Evolutionary conservation across 176 grass and related monocot species (phyloP).

Genomic region (Ananas comosus): DNA sequence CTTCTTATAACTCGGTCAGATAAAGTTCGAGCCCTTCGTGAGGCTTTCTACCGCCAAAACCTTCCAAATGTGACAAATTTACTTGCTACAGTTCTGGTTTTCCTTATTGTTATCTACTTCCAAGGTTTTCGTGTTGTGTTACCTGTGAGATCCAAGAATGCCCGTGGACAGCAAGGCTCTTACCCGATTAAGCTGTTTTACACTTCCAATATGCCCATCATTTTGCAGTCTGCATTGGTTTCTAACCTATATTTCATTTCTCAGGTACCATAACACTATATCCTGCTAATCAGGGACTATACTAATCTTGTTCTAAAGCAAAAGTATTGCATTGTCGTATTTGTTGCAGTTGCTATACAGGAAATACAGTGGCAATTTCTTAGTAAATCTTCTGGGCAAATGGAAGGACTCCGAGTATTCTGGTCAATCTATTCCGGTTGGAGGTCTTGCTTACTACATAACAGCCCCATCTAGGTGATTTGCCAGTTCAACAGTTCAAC

Average conservation of each 20-base stretch:
- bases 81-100: constrained; percentile 45
- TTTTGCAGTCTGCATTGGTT: constrained; percentile 33
- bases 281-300: background rate
- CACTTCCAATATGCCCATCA: constrained; percentile 37
- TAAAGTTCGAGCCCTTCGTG: constrained; percentile 40
- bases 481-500: background rate
- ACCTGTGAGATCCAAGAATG: constrained; percentile 40
- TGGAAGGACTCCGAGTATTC: constrained; percentile 52
- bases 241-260: constrained; percentile 33
- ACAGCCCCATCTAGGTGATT: constrained; percentile 42
- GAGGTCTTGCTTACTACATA: constrained; percentile 40
- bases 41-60: constrained; percentile 47
- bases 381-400: constrained; percentile 34
- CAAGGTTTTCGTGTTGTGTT: constrained; percentile 40
- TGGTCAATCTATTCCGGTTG: constrained; percentile 42
- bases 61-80: constrained; percentile 49
- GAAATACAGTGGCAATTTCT: constrained; percentile 42
- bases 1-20: constrained; percentile 33
- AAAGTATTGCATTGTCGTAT: background rate
- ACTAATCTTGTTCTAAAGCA: background rate
- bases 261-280: constrained; percentile 2
- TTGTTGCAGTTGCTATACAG: constrained; percentile 30
- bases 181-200: constrained; percentile 48
- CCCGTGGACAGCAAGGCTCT: constrained; percentile 34
- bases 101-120: constrained; percentile 53